Evolutionary conservation across 2,329 filamentous ascomycete species (phyloP).

Genomic region (Ceratocystis ficicola): DNA sequence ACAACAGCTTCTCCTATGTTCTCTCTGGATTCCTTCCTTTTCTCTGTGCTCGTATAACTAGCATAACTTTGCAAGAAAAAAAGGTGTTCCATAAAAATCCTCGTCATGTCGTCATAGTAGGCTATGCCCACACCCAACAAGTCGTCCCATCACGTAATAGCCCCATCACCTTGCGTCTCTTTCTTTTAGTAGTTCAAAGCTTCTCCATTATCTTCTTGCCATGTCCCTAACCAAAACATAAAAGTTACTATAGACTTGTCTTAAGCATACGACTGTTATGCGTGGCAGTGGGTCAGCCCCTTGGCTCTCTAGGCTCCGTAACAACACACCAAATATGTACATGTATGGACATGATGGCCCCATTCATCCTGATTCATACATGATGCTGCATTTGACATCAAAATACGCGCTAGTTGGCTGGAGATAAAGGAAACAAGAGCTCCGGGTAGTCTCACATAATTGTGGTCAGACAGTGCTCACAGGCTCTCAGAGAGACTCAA

Average conservation of each 20-base stretch:
- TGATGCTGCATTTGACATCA: not conserved
- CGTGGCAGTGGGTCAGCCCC: not conserved
- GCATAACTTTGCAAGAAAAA: not conserved
- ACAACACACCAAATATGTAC: not conserved
- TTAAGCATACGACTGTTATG: not conserved
- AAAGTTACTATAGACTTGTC: too few relatives aligned
- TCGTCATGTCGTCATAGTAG: constrained; percentile 7
- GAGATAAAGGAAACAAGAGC: not conserved
- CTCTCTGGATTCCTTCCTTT: not conserved
- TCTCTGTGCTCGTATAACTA: not conserved
- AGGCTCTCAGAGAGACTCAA: not conserved
- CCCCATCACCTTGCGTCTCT: not conserved
- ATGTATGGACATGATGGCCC: not conserved
- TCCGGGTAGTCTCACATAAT: not conserved
- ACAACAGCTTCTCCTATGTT: too few relatives aligned
- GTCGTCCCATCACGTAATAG: constrained; percentile 5
- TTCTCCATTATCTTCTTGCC: not conserved
- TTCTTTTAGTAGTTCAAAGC: not conserved
- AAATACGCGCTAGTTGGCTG: not conserved
- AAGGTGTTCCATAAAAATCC: not conserved
- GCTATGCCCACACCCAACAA: not conserved
- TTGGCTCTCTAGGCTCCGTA: not conserved
- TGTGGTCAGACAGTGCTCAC: not conserved
- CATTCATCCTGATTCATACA: not conserved
- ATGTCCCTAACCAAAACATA: not conserved